These are phyloP conservation scores for Euphorbia lathyris DNA, from an alignment of 345 rosid genomes.

Conservation along the genomic window DNA sequence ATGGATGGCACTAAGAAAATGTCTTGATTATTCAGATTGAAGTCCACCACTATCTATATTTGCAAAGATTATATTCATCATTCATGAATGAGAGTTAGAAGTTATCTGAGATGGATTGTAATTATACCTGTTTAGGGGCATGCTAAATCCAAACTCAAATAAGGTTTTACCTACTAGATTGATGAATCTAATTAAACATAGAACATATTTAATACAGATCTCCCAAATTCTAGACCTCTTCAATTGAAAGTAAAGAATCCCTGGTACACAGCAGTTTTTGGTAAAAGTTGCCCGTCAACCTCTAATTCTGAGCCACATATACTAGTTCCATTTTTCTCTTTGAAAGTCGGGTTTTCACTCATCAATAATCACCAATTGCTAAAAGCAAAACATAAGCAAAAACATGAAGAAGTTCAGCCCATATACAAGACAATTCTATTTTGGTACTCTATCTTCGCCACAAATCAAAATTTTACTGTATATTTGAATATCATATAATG, in stretches of 20 bases:
- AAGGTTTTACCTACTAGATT: background rate
- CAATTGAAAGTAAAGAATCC: background rate
- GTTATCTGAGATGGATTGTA: background rate
- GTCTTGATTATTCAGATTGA: background rate
- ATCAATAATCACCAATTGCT: no score
- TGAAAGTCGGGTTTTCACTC: no score
- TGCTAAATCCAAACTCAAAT: background rate
- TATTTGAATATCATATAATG: background rate
- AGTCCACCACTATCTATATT: background rate
- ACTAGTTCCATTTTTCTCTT: no score
- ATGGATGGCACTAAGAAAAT: slow-evolving; percentile 8
- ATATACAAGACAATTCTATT: no score
- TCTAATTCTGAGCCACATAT: no score
- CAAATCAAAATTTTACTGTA: background rate
- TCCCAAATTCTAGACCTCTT: background rate
- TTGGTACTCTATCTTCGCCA: background rate
- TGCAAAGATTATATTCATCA: background rate
- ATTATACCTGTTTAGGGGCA: background rate
- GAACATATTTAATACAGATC: background rate
- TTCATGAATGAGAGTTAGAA: background rate
- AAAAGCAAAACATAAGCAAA: no score
- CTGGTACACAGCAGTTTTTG: background rate
- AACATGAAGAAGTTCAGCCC: no score
- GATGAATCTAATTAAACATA: background rate
- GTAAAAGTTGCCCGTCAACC: background rate